These are phyloP conservation scores for Fallopia convolvulus DNA, from an alignment of 148 eudicot genomes.

Conservation along the genomic window DNA sequence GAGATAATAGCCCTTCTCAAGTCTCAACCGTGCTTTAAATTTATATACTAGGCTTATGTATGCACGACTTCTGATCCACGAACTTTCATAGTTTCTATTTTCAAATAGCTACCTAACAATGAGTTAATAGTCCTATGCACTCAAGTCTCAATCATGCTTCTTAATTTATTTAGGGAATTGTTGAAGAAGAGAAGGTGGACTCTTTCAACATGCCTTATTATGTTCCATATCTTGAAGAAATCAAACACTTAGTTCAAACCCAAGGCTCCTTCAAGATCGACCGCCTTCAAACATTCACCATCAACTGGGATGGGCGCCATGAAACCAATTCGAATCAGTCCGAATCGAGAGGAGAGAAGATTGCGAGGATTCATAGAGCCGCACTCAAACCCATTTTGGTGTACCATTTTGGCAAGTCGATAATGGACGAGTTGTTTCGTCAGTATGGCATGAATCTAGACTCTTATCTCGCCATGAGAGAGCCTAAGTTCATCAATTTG, in stretches of 20 bases:
- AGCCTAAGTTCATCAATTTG: conserved; percentile 15
- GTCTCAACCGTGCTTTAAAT: no score
- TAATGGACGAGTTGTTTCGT: conserved; percentile 46
- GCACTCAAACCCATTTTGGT: conserved; percentile 49
- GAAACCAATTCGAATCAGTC: no score
- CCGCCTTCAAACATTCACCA: conserved; percentile 27
- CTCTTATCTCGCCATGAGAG: conserved; percentile 18
- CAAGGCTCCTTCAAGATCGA: conserved; percentile 45
- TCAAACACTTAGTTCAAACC: conserved; percentile 23
- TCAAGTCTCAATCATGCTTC: no score
- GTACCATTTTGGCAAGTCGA: conserved; percentile 37
- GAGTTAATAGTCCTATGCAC: no score
- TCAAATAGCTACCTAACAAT: no score
- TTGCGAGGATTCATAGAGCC: conserved; percentile 49
- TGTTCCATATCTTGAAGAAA: conserved; percentile 47
- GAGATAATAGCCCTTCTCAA: no score
- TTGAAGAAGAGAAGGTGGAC: conserved; percentile 59
- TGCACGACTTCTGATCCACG: no score
- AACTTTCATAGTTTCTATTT: no score
- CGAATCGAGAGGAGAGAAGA: conserved; percentile 29
- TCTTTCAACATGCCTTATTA: conserved; percentile 57
- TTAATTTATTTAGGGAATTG: conserved; percentile 34
- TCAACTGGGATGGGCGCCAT: conserved; percentile 37
- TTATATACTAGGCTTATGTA: no score
- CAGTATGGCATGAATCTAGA: conserved; percentile 33